Percentiles rank a stretch among this genome's conserved stretches.
Evolutionary conservation across 1,284 basidiomycete genomes (phyloP).

Genomic region (Xerocomus minutiporus): DNA sequence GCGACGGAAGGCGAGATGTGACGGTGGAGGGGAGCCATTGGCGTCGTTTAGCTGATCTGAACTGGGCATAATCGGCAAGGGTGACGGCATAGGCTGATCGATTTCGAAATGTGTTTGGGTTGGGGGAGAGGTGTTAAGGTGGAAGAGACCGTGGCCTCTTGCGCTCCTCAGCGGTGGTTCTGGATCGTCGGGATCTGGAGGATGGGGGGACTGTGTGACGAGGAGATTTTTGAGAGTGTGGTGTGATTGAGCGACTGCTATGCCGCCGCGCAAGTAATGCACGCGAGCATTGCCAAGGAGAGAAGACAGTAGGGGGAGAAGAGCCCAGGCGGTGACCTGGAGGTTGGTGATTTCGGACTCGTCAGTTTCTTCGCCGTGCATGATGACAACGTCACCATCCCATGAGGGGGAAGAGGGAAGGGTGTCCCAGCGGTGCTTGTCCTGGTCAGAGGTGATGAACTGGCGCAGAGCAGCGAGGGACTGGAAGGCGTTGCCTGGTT

Average conservation of each 20-base stretch:
- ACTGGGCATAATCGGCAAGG: conserved; percentile 38
- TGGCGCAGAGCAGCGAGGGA: conserved; percentile 65
- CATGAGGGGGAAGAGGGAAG: conserved; percentile 50
- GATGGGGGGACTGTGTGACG: conserved; percentile 13
- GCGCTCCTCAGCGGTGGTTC: conserved; percentile 25
- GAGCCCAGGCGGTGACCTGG: conserved; percentile 57
- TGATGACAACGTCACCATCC: conserved; percentile 63
- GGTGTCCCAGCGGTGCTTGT: conserved; percentile 57
- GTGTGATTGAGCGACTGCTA: conserved; percentile 54
- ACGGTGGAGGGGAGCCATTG: conserved; percentile 62
- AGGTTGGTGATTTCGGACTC: conserved; percentile 51
- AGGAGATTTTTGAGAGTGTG: conserved; percentile 47
- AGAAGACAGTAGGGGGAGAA: conserved; percentile 56
- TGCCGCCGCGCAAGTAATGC: conserved; percentile 67
- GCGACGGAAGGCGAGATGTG: conserved; percentile 53
- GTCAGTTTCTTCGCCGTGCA: conserved; percentile 76
- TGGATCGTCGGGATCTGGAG: conserved; percentile 10
- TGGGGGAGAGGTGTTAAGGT: conserved; percentile 58
- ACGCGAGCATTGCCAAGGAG: conserved; percentile 50
- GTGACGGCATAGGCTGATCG: conserved; percentile 41
- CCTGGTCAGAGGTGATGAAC: conserved; percentile 73
- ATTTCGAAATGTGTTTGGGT: conserved; percentile 51
- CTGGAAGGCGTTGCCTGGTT: conserved; percentile 58
- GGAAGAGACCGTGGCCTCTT: conserved; percentile 53
- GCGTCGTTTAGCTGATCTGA: conserved; percentile 41